Evolutionary conservation across 1,284 basidiomycete genomes (phyloP), one percentile per base, ranked within the genome.

Genomic region (Ceratorhiza oryzae-sativae): DNA sequence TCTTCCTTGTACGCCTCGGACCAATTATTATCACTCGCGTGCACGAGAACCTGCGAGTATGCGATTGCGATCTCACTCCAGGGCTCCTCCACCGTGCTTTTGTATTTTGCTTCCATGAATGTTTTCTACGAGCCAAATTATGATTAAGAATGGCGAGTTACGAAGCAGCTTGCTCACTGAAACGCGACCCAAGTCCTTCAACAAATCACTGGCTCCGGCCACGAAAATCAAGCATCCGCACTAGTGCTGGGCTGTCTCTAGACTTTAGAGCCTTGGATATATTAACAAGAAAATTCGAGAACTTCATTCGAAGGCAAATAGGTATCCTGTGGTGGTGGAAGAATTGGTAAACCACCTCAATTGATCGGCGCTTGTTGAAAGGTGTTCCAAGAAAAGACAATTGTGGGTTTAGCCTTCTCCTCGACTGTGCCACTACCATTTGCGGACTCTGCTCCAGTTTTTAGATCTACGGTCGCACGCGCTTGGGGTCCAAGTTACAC

Each of bases 21-120:
- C 32, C 85, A 84, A 51, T 88, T 84, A 76, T 87, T 85, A 75
- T 86, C 89, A 55, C 86, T 88, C 46, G 89, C 85, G 79, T 90
- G 85, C 55, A 85, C 85, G 72, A 90, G 88, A 34, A 89, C 88
- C 74, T 92, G 80, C 15, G 92, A 87, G 79, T 93, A 93, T 77
- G 91, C 88, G 56, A 92, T 86, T 4, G 89, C 87, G 75, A 93
- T 90, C 71, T 93, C 91, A 74, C 92, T 91, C 92, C 92, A 93
- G 13, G 92, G 91, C 67, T 79, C 81, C 68, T 86, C 84, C 77
- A 93, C 85, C 67, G 84, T 85, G 12, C 87, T 89, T 75, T 87
- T 84, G 77, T 89, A 93, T 56, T 82, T 81, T 20, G 84, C 81
- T 3, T 84, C 81, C 73, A 80, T 75, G 76, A 70, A 45, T 42